phyloP scores from a whole-genome alignment of 2,329 filamentous ascomycete genomes.

The Exophiala alcalophila region DNA sequence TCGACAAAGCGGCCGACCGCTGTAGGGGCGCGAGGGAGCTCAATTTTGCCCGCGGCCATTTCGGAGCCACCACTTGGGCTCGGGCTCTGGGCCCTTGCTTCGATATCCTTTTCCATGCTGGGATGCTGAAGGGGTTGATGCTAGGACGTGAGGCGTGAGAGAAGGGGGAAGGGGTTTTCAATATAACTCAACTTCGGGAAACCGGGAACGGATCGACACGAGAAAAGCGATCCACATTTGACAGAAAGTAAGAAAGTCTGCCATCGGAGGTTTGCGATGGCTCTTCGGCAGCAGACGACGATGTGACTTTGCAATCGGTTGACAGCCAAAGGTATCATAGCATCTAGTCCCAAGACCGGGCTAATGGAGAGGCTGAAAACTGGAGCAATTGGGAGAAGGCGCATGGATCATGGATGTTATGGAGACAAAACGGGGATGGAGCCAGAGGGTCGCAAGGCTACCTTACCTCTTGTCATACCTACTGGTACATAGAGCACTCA shows the following conservation, averaged over 20 bases:
- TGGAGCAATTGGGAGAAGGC: conserved; percentile 3
- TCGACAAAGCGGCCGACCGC: conserved; percentile 36
- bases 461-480: conserved; percentile 8
- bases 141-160: too few species aligned
- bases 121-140: background rate
- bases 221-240: too few species aligned
- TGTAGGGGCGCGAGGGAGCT: conserved; percentile 20
- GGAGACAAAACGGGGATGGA: background rate
- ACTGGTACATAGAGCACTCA: too few species aligned
- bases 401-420: conserved; percentile 3
- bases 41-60: conserved; percentile 16
- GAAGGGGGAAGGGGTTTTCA: background rate
- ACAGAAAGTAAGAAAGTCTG: too few species aligned
- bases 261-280: too few species aligned
- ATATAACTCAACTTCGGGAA: too few species aligned
- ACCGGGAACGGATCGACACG: too few species aligned
- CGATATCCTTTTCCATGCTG: conserved; percentile 17
- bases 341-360: too few species aligned
- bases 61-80: conserved; percentile 8
- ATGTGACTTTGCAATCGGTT: too few species aligned
- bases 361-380: too few species aligned
- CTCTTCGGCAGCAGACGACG: too few species aligned
- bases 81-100: conserved; percentile 10
- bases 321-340: too few species aligned
- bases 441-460: conserved; percentile 19